Evolutionary conservation across 1,139 yeast genomes (phyloP).

Genomic region (Candida sp.): DNA sequence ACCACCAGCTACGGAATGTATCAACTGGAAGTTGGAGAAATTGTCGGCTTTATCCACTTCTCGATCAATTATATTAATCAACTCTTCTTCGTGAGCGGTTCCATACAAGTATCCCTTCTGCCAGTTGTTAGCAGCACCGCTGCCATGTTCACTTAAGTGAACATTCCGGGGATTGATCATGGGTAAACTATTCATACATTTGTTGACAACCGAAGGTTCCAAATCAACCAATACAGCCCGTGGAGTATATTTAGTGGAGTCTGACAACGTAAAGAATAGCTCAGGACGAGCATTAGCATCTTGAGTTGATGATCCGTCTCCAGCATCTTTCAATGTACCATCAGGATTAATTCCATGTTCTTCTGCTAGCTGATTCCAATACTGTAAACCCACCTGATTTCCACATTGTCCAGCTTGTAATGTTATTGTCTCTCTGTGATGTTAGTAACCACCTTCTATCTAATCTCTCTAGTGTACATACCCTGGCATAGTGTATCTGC

Average conservation of each 20-base stretch:
- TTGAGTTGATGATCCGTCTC: conserved; percentile 6
- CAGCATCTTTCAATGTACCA: conserved; percentile 48
- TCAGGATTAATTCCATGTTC: conserved; percentile 86
- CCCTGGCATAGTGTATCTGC: conserved; percentile 20
- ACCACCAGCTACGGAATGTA: conserved; percentile 99
- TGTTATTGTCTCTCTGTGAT: conserved; percentile 35
- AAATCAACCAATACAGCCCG: conserved; percentile 81
- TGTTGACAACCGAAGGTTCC: conserved; percentile 85
- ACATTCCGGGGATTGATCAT: conserved; percentile 84
- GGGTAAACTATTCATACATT: conserved; percentile 55
- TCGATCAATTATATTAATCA: conserved; percentile 80
- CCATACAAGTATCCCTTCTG: conserved; percentile 86
- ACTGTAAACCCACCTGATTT: conserved; percentile 89
- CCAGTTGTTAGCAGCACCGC: conserved; percentile 98
- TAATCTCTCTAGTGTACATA: conserved; percentile 13
- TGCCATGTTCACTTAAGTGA: conserved; percentile 75
- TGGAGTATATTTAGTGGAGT: conserved; percentile 75
- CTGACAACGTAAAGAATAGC: conserved; percentile 78
- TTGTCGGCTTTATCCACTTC: conserved; percentile 92
- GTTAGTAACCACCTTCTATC: conserved; percentile 23
- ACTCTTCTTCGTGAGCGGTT: conserved; percentile 60
- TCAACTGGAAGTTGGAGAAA: conserved; percentile 82
- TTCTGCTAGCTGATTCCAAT: conserved; percentile 85
- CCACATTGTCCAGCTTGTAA: conserved; percentile 85
- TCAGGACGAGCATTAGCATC: conserved; percentile 66